Base-by-base conservation (phyloP, 805 yeast genomes). In the Kodamaea fukazawae region DNA sequence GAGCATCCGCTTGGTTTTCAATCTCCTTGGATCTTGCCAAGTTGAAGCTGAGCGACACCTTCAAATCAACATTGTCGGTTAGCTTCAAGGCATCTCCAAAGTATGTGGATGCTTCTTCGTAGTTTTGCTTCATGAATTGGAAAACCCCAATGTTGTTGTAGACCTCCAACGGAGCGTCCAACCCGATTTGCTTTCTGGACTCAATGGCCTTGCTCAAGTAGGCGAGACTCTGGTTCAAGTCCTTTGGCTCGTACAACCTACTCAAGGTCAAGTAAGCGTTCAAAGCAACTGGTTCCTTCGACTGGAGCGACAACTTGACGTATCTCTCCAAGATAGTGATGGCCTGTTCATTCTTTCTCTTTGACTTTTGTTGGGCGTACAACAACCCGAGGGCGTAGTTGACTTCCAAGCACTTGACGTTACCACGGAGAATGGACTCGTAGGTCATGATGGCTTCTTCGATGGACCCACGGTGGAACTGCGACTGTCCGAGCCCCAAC, bases 361-460 rank as follows among this genome's bases (percentile, higher is more conserved):
- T 57, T 1, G 66, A 57, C 26, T 55, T 57, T 41, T 72, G 75
- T 45, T 75, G 71, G 1, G 90, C 75, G 53, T 86, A 83, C 29
- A 89, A 62, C 51, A 83, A 60, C 18, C 98, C 98, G 27, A 89
- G 66, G 29, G 88, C 75, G 54, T 81, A 85, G 45, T 78, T 74
- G 2, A 85, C 83, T 60, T 90, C 96, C 31, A 83, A 65, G 36
- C 84, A 73, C 53, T 80, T 83, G 15, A 86, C 82, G 51, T 81
- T 74, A 12, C 74, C 66, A 49, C 82, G 79, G 41, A 81, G 73
- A 32, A 87, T 69, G 32, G 78, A 76, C 57, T 91, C 98, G 53
- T 87, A 85, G 0, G 96, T 80, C 47, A 90, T 73, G 48, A 84
- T 78, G 9, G 98, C 93, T 57, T 90, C 97, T 51, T 86, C 89